Percentiles rank a stretch among this genome's conserved stretches.
phyloP scores from a whole-genome alignment of 768 basidiomycete species.

The Xerocomus spinulosus region DNA sequence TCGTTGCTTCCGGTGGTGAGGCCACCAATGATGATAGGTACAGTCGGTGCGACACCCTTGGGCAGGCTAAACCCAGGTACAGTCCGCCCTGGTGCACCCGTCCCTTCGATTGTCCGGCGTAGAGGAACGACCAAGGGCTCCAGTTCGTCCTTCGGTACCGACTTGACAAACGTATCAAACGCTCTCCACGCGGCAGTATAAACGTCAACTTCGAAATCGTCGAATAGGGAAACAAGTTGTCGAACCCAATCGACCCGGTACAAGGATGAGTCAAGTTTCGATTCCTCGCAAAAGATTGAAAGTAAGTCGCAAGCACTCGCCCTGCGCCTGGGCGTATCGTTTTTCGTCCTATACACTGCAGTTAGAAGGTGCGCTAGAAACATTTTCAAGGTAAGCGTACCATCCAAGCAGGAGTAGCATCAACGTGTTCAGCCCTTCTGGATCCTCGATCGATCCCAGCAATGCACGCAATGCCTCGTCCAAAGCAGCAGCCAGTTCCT shows the following conservation, averaged over 20 bases:
- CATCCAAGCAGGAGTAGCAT: slow-evolving; percentile 89
- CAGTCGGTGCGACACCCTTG: slow-evolving; percentile 78
- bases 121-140: slow-evolving; percentile 89
- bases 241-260: slow-evolving; percentile 96
- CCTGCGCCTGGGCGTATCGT: slow-evolving; percentile 63
- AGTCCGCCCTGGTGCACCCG: slow-evolving; percentile 66
- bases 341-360: slow-evolving; percentile 61
- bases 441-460: slow-evolving; percentile 73
- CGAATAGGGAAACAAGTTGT: slow-evolving; percentile 76
- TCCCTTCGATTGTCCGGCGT: slow-evolving; percentile 80
- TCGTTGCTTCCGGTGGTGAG: slow-evolving; percentile 94
- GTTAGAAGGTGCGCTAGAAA: not conserved
- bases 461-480: slow-evolving; percentile 72
- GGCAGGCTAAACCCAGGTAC: slow-evolving; percentile 85
- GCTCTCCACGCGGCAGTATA: slow-evolving; percentile 80
- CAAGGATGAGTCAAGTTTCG: slow-evolving; percentile 72
- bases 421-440: slow-evolving; percentile 83
- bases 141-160: slow-evolving; percentile 87
- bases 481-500: slow-evolving; percentile 66
- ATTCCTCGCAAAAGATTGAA: slow-evolving; percentile 76
- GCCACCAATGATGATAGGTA: slow-evolving; percentile 87
- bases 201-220: slow-evolving; percentile 70
- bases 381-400: too few species aligned
- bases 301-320: slow-evolving; percentile 79
- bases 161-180: slow-evolving; percentile 84